Percentiles rank a stretch among this genome's conserved stretches.
Conservation (phyloP, 306 rosid species). For the Rubus parviflorus region DNA sequence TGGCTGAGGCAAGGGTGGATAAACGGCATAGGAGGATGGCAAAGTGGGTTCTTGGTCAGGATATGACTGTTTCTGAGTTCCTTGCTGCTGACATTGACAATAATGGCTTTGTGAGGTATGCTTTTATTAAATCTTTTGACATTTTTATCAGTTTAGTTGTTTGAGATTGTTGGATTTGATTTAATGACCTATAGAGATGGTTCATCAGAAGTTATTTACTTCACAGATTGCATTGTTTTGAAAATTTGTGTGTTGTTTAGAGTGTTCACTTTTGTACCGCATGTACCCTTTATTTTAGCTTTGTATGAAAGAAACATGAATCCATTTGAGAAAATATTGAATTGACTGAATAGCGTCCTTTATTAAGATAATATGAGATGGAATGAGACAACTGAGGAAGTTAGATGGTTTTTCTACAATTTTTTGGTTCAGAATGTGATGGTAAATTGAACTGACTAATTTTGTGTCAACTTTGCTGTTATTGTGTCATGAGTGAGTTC, state of each 20-base stretch:
- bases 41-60: constrained; percentile 96
- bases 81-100: constrained; percentile 96
- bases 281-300: neutral
- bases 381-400: neutral
- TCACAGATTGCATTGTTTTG: neutral
- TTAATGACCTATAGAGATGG: neutral
- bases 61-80: constrained; percentile 88
- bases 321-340: neutral
- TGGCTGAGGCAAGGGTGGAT: constrained; percentile 98
- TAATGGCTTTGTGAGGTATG: constrained; percentile 91
- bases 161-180: constrained; percentile 1
- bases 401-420: neutral
- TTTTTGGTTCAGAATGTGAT: neutral
- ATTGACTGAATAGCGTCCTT: neutral
- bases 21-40: constrained; percentile 93
- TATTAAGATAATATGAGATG: neutral
- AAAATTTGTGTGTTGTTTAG: neutral
- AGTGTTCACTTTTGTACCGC: neutral
- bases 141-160: neutral
- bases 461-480: neutral
- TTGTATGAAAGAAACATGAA: neutral
- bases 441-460: neutral
- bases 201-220: neutral
- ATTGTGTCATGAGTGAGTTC: neutral
- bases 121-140: neutral